Percentiles rank a stretch among this genome's conserved stretches.
phyloP scores from a whole-genome alignment of 371 early-diverging fungal species.

The Conidiobolus incongruus region DNA sequence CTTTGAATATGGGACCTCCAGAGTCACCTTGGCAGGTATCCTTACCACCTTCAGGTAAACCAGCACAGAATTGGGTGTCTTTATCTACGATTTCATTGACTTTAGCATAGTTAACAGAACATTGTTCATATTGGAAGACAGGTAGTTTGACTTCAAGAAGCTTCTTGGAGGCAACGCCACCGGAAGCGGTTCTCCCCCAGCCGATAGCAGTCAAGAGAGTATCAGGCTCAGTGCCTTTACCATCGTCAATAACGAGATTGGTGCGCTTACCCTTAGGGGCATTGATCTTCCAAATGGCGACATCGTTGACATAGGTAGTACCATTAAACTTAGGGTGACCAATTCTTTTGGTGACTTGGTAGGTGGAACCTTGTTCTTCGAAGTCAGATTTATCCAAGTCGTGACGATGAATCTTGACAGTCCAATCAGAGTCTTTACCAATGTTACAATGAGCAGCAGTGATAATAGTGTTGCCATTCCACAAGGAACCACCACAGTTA shows the following conservation, averaged over 20 bases:
- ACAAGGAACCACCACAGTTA: slow-evolving; percentile 3
- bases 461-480: too few species aligned
- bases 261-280: background rate
- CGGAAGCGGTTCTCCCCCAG: background rate
- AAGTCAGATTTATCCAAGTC: background rate
- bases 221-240: background rate
- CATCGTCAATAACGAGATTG: background rate
- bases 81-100: background rate
- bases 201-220: background rate
- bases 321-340: too few species aligned
- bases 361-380: background rate
- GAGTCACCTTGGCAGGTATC: slow-evolving; percentile 3
- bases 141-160: slow-evolving; percentile 1
- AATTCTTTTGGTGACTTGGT: background rate
- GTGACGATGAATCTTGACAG: too few species aligned
- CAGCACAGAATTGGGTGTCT: slow-evolving; percentile 1
- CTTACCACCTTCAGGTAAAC: background rate
- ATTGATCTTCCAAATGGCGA: background rate
- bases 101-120: too few species aligned
- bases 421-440: too few species aligned
- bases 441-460: too few species aligned
- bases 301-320: background rate
- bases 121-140: background rate
- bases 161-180: background rate
- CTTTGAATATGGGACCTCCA: slow-evolving; percentile 1